Conservation (phyloP, 768 basidiomycete genomes). For the Calocybe cyanea region DNA sequence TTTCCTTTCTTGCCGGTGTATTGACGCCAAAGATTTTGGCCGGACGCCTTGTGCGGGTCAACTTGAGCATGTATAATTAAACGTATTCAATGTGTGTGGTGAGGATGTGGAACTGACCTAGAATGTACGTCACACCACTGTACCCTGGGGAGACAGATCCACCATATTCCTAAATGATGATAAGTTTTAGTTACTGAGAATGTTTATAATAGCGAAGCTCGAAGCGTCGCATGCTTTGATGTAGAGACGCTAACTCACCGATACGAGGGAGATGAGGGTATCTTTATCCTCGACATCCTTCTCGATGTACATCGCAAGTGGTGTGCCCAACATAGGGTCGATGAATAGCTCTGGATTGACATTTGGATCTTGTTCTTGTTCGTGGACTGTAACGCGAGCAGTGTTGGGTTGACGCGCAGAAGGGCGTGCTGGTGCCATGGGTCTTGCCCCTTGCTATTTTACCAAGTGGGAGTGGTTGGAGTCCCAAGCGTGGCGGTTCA, state of each 20-base stretch:
- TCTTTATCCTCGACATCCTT: slow-evolving; percentile 76
- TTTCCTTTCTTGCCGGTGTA: slow-evolving; percentile 79
- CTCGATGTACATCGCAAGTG: slow-evolving; percentile 73
- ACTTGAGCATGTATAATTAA: slow-evolving; percentile 40
- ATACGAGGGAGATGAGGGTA: slow-evolving; percentile 56
- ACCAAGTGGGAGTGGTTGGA: slow-evolving; percentile 41
- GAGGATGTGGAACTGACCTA: slow-evolving; percentile 47
- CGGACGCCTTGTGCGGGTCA: slow-evolving; percentile 73
- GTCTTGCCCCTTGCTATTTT: slow-evolving; percentile 47
- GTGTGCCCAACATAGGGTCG: slow-evolving; percentile 78
- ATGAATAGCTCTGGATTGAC: slow-evolving; percentile 58
- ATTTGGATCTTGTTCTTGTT: slow-evolving; percentile 29
- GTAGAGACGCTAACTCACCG: slow-evolving; percentile 40
- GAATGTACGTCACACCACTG: slow-evolving; percentile 74
- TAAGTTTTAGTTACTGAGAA: background rate
- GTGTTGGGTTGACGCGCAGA: slow-evolving; percentile 41
- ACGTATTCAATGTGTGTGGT: slow-evolving; percentile 1
- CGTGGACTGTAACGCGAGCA: slow-evolving; percentile 32
- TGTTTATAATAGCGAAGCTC: too few species aligned
- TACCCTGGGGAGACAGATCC: slow-evolving; percentile 72
- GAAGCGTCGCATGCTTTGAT: too few species aligned
- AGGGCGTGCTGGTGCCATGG: slow-evolving; percentile 80
- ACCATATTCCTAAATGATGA: slow-evolving; percentile 60
- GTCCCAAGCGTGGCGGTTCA: slow-evolving; percentile 30
- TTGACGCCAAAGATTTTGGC: slow-evolving; percentile 77